Percentiles rank a stretch among this genome's conserved stretches.
phyloP scores from a whole-genome alignment of 441 rosid genomes.

The Erodium trifolium region DNA sequence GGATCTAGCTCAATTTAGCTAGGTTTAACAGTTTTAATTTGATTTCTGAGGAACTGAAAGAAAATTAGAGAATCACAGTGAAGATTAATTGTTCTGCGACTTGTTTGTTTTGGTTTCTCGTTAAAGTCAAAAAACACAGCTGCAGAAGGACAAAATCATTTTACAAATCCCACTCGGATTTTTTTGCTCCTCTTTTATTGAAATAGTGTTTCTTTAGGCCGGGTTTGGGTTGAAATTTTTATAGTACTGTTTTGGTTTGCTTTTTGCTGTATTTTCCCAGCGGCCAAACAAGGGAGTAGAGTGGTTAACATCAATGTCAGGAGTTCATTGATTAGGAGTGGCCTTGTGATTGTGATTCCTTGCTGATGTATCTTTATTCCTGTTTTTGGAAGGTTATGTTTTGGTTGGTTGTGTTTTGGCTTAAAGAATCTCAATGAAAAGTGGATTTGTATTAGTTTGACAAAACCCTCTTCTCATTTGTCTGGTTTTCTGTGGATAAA shows the following conservation, averaged over 20 bases:
- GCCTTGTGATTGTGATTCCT: constrained; percentile 19
- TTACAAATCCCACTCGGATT: background rate
- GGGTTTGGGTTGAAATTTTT: background rate
- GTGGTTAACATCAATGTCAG: constrained; percentile 14
- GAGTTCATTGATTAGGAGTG: constrained; percentile 20
- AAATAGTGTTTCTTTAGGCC: background rate
- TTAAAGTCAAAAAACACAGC: too few relatives aligned
- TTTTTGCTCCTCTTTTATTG: background rate
- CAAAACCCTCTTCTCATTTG: too few relatives aligned
- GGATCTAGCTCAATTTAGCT: background rate
- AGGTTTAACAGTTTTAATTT: background rate
- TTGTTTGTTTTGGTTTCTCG: background rate
- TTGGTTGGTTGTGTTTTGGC: constrained; percentile 67
- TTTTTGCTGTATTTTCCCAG: constrained; percentile 12
- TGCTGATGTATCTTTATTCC: constrained; percentile 21
- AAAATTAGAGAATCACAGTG: background rate
- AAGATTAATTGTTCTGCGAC: background rate
- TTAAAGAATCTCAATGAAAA: constrained; percentile 42
- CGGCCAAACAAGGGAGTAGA: constrained; percentile 17
- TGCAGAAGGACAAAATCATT: background rate
- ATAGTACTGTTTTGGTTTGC: background rate
- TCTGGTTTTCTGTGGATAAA: too few relatives aligned
- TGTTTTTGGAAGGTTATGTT: constrained; percentile 45
- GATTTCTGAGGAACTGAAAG: background rate
- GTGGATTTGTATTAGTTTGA: constrained; percentile 18